These are phyloP conservation scores for Ophiocytium majus DNA, from an alignment of 352 stramenopile species.

Conservation along the genomic window DNA sequence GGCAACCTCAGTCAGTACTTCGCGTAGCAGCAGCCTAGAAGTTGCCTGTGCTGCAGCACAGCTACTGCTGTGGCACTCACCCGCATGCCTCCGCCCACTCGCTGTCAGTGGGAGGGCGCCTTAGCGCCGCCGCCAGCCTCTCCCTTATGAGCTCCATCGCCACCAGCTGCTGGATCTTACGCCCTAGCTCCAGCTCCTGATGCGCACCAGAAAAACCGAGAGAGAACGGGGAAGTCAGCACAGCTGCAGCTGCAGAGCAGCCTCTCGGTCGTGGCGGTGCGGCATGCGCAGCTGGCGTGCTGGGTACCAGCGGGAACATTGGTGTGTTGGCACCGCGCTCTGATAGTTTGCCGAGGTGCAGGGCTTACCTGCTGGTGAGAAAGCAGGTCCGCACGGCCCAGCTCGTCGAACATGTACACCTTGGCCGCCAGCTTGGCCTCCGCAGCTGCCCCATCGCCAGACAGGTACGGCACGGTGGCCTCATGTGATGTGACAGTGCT, in stretches of 20 bases:
- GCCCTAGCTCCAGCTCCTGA: conserved; percentile 35
- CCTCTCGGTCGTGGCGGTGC: background rate
- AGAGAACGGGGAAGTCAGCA: background rate
- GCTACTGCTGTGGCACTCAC: background rate
- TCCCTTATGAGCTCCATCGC: conserved; percentile 32
- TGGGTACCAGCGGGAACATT: background rate
- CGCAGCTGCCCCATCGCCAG: background rate
- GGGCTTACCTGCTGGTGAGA: conserved; percentile 22
- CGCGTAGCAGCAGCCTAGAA: too few species aligned
- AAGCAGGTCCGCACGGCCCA: background rate
- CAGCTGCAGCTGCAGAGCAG: background rate
- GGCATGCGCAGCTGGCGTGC: background rate
- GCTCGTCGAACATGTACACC: conserved; percentile 9
- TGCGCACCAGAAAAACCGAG: background rate
- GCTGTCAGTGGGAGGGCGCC: conserved; percentile 29
- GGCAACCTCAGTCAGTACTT: background rate
- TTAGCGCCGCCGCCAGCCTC: conserved; percentile 25
- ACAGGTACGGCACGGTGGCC: background rate
- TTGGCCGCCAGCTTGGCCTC: background rate
- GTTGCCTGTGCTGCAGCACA: too few species aligned
- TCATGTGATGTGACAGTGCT: background rate
- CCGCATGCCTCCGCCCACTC: conserved; percentile 55
- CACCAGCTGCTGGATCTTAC: conserved; percentile 56
- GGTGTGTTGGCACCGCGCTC: background rate
- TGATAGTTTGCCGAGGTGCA: background rate